These are phyloP conservation scores for Rutstroemia sp. DNA, from an alignment of 2,329 filamentous ascomycete species.

Conservation along the genomic window DNA sequence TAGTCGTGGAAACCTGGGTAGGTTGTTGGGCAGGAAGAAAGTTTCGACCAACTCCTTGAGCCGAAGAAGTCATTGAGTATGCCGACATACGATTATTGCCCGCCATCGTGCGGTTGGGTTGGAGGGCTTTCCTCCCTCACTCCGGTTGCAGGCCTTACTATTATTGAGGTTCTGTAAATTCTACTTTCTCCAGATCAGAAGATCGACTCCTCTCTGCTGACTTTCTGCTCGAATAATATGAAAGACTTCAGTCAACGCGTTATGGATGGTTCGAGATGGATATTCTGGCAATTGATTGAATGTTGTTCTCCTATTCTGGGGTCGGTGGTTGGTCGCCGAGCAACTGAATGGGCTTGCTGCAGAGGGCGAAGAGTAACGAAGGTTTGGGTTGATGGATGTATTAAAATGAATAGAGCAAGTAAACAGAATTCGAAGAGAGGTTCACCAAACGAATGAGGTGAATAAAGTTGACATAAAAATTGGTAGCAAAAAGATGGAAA, in stretches of 20 bases:
- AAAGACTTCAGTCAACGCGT: background rate
- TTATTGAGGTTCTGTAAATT: conserved; percentile 6
- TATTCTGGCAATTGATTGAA: background rate
- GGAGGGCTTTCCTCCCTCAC: conserved; percentile 12
- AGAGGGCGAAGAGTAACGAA: background rate
- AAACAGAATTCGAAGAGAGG: background rate
- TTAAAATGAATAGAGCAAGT: conserved; percentile 1
- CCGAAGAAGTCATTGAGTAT: conserved; percentile 61
- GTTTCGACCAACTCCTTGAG: conserved; percentile 47
- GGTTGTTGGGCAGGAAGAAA: conserved; percentile 54
- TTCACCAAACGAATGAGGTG: conserved; percentile 48
- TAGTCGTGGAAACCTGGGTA: conserved; percentile 83
- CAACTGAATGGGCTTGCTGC: background rate
- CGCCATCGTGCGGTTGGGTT: conserved; percentile 21
- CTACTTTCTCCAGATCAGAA: background rate
- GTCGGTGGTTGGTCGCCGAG: background rate
- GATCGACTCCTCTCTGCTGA: background rate
- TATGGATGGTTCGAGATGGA: background rate
- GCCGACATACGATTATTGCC: conserved; percentile 42
- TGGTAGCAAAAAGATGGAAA: background rate
- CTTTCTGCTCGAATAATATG: background rate
- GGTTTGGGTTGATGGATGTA: background rate
- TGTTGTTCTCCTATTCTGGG: background rate
- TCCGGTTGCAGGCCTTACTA: conserved; percentile 14
- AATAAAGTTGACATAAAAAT: conserved; percentile 14